phyloP scores from a whole-genome alignment of 768 basidiomycete genomes.

The Rhodotorula taiwanensis region DNA sequence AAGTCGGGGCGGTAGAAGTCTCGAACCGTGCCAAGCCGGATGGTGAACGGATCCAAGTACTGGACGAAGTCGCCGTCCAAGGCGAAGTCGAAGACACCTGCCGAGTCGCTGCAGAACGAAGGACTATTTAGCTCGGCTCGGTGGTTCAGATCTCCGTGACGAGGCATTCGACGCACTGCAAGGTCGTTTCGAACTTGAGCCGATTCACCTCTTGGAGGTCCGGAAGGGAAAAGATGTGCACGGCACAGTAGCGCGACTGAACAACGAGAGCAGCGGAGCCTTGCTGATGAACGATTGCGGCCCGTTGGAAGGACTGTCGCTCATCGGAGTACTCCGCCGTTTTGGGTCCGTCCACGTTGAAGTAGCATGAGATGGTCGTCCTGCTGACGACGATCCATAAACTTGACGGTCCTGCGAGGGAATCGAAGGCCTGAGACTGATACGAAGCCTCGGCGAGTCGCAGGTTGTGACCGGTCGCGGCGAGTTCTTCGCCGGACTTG shows the following conservation, averaged over 20 bases:
- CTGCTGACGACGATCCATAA: slow-evolving; percentile 30
- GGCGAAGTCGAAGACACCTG: slow-evolving; percentile 18
- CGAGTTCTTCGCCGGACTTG: slow-evolving; percentile 32
- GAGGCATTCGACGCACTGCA: slow-evolving; percentile 31
- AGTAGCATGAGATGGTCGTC: slow-evolving; percentile 16
- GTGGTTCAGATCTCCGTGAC: too few relatives aligned
- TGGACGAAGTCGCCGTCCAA: slow-evolving; percentile 34
- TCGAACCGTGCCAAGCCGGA: slow-evolving; percentile 28
- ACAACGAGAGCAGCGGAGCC: slow-evolving; percentile 27
- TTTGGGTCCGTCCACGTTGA: slow-evolving; percentile 32
- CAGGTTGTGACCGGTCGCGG: slow-evolving; percentile 18
- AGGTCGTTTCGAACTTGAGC: slow-evolving; percentile 14
- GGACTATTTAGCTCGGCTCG: neutral
- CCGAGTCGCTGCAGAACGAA: slow-evolving; percentile 13
- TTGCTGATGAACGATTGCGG: slow-evolving; percentile 13
- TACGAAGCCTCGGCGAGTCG: slow-evolving; percentile 21
- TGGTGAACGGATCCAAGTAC: slow-evolving; percentile 26
- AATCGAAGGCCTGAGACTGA: slow-evolving; percentile 7
- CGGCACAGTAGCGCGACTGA: slow-evolving; percentile 10
- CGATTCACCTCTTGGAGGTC: slow-evolving; percentile 13
- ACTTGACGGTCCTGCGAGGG: slow-evolving; percentile 25
- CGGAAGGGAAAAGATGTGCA: slow-evolving; percentile 18
- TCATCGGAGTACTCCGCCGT: slow-evolving; percentile 31
- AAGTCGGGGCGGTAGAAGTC: slow-evolving; percentile 27
- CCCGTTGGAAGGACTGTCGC: slow-evolving; percentile 5